Evolutionary conservation across 257 asterid species (phyloP), one percentile per base, ranked within the genome.

Genomic region (Fraxinus anomala): DNA sequence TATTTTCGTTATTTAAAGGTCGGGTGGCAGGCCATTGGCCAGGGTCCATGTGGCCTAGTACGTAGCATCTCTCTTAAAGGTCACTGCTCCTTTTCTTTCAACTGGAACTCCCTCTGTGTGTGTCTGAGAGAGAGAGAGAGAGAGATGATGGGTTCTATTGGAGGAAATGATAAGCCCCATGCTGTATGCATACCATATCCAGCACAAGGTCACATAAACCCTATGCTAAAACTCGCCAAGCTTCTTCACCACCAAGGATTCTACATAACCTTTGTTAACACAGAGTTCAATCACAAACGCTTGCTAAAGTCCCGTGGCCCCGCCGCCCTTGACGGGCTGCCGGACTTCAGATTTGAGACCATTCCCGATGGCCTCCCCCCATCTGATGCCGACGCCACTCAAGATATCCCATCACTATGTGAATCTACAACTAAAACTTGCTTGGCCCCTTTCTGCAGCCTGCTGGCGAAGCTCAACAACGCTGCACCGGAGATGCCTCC

Each of bases 301-400:
- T 83, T 87, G 82, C 80, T 84, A 87, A 87, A 78, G 37, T 84
- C 88, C 81, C 78, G 77, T 24, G 88, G 86, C 75, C 70, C 86
- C 36, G 6, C 79, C 28, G 77, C 90, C 76, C 51, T 84, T 14
- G 84, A 73, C 31, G 87, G 87, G 39, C 68, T 87, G 14, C 87
- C 81, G n/a, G 88, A 78, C 76, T 84, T 87, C 83, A 85, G 78
- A 0, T 86, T 83, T 71, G 68, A 75, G 31, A 51, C 87, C 74
- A 86, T 83, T 9, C 89, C 87, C 65, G 89, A 86, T 24, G 89
- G 89, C 0, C 75, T 86, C 9, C 89, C 89, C 2, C 83, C 70
- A 16, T 79, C 90, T 24, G 88, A 84, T 73, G 84, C 84, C 30
- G 87, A 86, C 76, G 74, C 77, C 26, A 86, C 90, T 0, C 88